Conservation (phyloP, 2,329 filamentous ascomycete genomes). For the Ophiostoma novo-ulmi region DNA sequence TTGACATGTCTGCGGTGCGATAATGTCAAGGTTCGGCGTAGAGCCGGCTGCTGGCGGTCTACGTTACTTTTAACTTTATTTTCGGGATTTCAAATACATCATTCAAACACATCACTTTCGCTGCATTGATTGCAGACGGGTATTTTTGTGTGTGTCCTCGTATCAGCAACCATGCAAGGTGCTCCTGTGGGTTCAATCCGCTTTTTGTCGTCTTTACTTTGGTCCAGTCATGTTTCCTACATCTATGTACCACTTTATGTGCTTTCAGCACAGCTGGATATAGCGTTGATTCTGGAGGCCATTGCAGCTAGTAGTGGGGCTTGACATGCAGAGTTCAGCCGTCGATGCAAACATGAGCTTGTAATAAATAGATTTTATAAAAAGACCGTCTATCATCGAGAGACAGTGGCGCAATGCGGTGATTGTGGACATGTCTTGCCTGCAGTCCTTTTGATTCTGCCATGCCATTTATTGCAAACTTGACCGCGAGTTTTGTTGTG, state of each 20-base stretch:
- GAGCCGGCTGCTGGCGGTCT: no score
- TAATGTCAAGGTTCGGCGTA: no score
- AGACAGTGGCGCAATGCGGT: not conserved
- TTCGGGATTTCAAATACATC: no score
- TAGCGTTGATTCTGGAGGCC: not conserved
- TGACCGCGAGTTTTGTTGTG: no score
- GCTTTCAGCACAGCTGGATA: constrained; percentile 3
- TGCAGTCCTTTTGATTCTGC: not conserved
- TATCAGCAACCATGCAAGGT: constrained; percentile 10
- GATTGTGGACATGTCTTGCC: not conserved
- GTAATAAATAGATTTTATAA: not conserved
- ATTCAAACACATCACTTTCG: not conserved
- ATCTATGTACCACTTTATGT: not conserved
- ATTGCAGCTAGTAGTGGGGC: constrained; percentile 2
- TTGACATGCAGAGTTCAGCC: constrained; percentile 11
- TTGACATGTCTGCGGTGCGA: not conserved
- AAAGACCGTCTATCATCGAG: not conserved
- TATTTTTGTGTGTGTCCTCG: constrained; percentile 4
- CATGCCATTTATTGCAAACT: not conserved
- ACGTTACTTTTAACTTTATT: not conserved
- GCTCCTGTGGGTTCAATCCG: constrained; percentile 10
- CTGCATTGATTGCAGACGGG: not conserved
- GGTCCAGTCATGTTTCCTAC: not conserved
- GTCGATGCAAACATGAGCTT: not conserved
- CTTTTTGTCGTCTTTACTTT: not conserved